These are phyloP conservation scores for Sugiyamaella smithiae DNA, from an alignment of 805 yeast species.

Conservation along the genomic window DNA sequence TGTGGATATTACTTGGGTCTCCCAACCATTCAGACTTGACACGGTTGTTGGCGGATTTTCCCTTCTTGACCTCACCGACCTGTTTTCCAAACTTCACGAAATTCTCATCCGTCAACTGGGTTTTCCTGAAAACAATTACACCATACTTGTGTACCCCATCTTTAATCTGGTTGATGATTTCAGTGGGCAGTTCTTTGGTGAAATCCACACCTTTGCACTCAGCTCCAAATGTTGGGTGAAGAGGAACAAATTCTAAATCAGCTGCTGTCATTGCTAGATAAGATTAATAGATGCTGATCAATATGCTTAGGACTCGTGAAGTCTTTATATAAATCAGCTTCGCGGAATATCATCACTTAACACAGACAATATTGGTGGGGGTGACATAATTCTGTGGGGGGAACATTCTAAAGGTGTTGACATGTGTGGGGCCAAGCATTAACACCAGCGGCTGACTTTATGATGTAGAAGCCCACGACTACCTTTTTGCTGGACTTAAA, in stretches of 20 bases:
- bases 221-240: conserved; percentile 14
- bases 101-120: conserved; percentile 8
- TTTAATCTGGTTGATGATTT: conserved; percentile 7
- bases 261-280: conserved; percentile 7
- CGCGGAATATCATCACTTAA: too few species aligned
- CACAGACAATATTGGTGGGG: too few species aligned
- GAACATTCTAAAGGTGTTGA: too few species aligned
- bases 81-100: conserved; percentile 9
- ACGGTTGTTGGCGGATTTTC: conserved; percentile 5
- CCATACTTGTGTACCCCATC: conserved; percentile 14
- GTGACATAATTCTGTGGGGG: too few species aligned
- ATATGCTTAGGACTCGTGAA: too few species aligned
- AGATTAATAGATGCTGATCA: too few species aligned
- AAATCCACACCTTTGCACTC: conserved; percentile 13
- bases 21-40: conserved; percentile 10
- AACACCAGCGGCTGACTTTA: too few species aligned
- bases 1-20: conserved; percentile 15
- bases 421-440: too few species aligned
- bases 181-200: conserved; percentile 6
- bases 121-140: conserved; percentile 5
- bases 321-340: too few species aligned
- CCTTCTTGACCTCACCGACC: conserved; percentile 6
- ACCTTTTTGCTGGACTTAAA: too few species aligned
- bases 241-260: conserved; percentile 9
- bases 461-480: too few species aligned